Evolutionary conservation across 2,329 filamentous ascomycete genomes (phyloP).

Genomic region (Talaromyces sp.): DNA sequence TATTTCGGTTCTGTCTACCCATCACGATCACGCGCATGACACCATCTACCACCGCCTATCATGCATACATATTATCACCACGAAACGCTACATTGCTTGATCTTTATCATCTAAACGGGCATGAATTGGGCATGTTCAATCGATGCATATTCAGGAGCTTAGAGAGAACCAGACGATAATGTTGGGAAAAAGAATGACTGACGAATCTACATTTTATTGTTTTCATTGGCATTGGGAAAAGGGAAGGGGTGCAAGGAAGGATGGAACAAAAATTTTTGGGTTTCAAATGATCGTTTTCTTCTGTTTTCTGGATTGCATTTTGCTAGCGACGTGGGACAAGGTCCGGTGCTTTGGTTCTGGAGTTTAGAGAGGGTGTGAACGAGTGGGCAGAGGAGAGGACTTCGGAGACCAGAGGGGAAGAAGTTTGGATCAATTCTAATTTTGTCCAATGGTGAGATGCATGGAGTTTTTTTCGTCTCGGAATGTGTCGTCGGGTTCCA

Average conservation of each 20-base stretch:
- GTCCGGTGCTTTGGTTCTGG: slow-evolving; percentile 11
- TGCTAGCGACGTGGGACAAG: slow-evolving; percentile 8
- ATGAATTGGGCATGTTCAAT: not conserved
- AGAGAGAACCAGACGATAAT: not conserved
- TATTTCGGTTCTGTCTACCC: not conserved
- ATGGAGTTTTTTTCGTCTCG: not conserved
- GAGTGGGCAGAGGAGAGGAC: not conserved
- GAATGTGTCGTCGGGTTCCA: not conserved
- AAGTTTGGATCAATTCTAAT: not conserved
- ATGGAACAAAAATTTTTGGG: slow-evolving; percentile 5
- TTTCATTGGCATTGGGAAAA: slow-evolving; percentile 1
- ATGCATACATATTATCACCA: not conserved
- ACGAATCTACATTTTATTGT: not conserved
- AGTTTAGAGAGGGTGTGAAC: slow-evolving; percentile 2
- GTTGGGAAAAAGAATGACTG: not conserved
- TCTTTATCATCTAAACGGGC: not conserved
- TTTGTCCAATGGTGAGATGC: not conserved
- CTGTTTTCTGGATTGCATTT: slow-evolving; percentile 15
- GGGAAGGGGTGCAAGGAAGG: slow-evolving; percentile 5
- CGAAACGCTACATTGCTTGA: not conserved
- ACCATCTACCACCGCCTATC: not conserved
- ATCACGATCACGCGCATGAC: not conserved
- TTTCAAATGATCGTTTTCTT: slow-evolving; percentile 3
- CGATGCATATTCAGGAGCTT: slow-evolving; percentile 8
- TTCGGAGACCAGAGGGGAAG: not conserved